Conservation (phyloP, 148 eudicot genomes). For the Camellia lanceoleosa region DNA sequence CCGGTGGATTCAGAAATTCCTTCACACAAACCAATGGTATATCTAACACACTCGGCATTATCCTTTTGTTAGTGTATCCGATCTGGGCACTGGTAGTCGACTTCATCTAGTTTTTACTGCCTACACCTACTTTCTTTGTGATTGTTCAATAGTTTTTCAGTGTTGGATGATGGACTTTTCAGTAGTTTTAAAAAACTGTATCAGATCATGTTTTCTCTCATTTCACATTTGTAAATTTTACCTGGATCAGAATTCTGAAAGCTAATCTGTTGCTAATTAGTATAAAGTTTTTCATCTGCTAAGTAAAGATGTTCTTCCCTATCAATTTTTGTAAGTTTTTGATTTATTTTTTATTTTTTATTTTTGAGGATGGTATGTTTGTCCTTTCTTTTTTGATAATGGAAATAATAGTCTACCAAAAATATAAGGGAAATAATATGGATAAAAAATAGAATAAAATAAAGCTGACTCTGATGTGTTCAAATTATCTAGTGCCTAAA, state of each 20-base stretch:
- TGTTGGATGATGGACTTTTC: too few species aligned
- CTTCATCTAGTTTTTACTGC: conserved; percentile 23
- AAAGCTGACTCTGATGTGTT: not conserved
- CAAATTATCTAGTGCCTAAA: not conserved
- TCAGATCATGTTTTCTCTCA: not conserved
- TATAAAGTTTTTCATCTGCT: not conserved
- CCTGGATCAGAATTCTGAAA: too few species aligned
- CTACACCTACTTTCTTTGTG: not conserved
- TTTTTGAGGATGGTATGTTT: not conserved
- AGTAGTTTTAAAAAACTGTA: not conserved
- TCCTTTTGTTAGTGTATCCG: conserved; percentile 69
- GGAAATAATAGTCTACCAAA: not conserved
- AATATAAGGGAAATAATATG: not conserved
- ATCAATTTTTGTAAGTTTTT: too few species aligned
- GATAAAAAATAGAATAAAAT: not conserved
- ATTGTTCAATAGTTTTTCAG: too few species aligned
- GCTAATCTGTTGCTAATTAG: too few species aligned
- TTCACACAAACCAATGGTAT: conserved; percentile 73
- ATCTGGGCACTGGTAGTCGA: conserved; percentile 60
- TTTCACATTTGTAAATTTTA: too few species aligned
- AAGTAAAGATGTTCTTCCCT: too few species aligned
- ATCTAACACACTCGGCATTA: conserved; percentile 78
- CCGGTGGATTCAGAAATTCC: conserved; percentile 79
- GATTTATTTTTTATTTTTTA: too few species aligned
- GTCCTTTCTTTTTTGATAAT: not conserved